Base-by-base conservation (phyloP, 768 basidiomycete genomes). In the Porphyrellus cyaneotinctus region DNA sequence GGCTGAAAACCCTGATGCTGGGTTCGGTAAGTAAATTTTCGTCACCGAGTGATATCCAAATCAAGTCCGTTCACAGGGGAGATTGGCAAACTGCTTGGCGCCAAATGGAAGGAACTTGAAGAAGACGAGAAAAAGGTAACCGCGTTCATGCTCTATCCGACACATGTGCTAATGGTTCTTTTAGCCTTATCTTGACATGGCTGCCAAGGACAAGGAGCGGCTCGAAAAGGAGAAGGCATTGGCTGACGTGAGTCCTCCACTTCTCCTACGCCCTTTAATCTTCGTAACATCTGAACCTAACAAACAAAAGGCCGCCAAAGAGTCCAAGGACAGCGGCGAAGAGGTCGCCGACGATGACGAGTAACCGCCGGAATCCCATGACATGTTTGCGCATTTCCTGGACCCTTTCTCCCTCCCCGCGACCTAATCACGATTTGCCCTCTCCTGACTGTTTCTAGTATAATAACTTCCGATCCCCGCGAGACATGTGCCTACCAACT, bases 91-190 rank as follows among this genome's bases (percentile, higher is more conserved):
- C 79, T 97, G 42, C 84, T 98, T 53, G 95, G 95, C 37, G 87
- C 87, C 47, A 94, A 93, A 74, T 98, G 95, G 95, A 97, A 97
- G 79, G 91, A 92, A 69, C 81, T 97, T 63, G 83, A 83, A 49
- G 91, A 93, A 6, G 81, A 81, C 32, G 93, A 97, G 77, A 95
- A 93, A 79, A 91, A 90, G 82, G 92, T 90, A 47, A 41, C 72
- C 67, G n/a, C 17, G 7, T 43, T 46, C 2, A 8, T n/a, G 8
- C 15, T 14, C 18, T 9, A 17, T 53, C 22, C 9, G 13, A 12
- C 45, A 46, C 22, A 6, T 10, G 23, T 48, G 14, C 41, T 64
- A 2, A 58, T 45, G 32, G 24, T 63, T 49, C 56, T 8, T 53
- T 28, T 56, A 95, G 93, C 93, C 92, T 15, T 98, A 95, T 75